Evolutionary conservation across 108 stramenopile species (phyloP), one percentile per base, ranked within the genome.

Genomic region (Cyclotella cryptica): DNA sequence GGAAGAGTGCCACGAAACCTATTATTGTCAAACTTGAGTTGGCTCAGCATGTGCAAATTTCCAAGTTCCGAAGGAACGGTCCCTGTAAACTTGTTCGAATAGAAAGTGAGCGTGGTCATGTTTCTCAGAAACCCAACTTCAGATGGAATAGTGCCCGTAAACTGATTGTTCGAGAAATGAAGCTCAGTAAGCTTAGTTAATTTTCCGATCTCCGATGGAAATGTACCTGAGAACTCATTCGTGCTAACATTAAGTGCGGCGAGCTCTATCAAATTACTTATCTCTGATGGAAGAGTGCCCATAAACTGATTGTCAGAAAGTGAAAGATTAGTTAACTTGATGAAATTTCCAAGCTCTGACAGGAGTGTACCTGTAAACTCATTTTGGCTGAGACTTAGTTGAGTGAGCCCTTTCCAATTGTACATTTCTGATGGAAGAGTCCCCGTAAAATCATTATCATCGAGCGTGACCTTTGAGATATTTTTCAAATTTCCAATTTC

Each of bases 41-140:
- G n/a, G n/a, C n/a, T n/a, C n/a, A n/a, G n/a, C n/a, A n/a, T n/a
- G n/a, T n/a, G n/a, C n/a, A n/a, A n/a, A 45, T 45, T 13, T 45
- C 44, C 44, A 54, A 54, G 53, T 21, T 54, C 53, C n/a, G 53
- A 19, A 8, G 53, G 53, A 19, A 54, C n/a, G n/a, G 15, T 54
- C 8, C 53, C 53, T 18, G 15, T 54, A 12, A 54, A 54, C 8
- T 17, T 18, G 21, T 54, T 54, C 8, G 18, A 18, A 54, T 19
- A 7, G n/a, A 54, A n/a, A 17, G 7, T 10, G 8, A 54, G 53
- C 8, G 11, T 8, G n/a, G n/a, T 8, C 7, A 54, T 10, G 44
- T 13, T 13, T 45, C 11, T 45, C 44, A 45, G 13, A 45, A 13
- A 12, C 13, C 44, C 44, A 45, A 45, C 13, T 9, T 9, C 44